phyloP scores from a whole-genome alignment of 768 basidiomycete species.

The Suillus variegatus region DNA sequence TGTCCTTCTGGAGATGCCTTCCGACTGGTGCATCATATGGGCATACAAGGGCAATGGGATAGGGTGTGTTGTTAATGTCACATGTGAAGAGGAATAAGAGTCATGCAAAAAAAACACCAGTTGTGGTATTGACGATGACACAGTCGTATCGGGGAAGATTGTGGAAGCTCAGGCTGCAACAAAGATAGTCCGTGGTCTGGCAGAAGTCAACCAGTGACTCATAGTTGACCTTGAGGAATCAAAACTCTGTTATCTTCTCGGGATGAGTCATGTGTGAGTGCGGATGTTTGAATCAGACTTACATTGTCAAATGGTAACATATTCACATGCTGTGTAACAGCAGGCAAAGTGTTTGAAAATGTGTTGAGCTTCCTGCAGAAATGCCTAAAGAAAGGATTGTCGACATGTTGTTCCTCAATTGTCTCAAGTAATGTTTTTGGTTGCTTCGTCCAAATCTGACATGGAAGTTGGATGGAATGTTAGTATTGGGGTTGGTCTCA shows the following conservation, averaged over 20 bases:
- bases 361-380: background rate
- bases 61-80: too few species aligned
- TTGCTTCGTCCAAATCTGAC: background rate
- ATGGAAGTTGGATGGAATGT: background rate
- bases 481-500: background rate
- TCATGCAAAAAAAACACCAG: background rate
- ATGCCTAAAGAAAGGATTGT: background rate
- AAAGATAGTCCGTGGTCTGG: slow-evolving; percentile 26
- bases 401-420: background rate
- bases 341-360: background rate
- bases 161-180: slow-evolving; percentile 32
- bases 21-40: too few species aligned
- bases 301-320: too few species aligned
- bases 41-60: too few species aligned
- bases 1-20: too few species aligned
- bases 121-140: slow-evolving; percentile 20
- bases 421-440: background rate
- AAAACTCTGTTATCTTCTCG: slow-evolving; percentile 27
- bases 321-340: too few species aligned
- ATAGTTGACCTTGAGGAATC: slow-evolving; percentile 29
- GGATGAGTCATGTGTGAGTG: background rate
- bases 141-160: slow-evolving; percentile 27
- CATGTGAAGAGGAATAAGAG: too few species aligned
- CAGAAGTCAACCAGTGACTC: slow-evolving; percentile 31
- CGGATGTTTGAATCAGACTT: background rate